phyloP scores from a whole-genome alignment of 176 grass and related monocot species.

The Poa pratensis region DNA sequence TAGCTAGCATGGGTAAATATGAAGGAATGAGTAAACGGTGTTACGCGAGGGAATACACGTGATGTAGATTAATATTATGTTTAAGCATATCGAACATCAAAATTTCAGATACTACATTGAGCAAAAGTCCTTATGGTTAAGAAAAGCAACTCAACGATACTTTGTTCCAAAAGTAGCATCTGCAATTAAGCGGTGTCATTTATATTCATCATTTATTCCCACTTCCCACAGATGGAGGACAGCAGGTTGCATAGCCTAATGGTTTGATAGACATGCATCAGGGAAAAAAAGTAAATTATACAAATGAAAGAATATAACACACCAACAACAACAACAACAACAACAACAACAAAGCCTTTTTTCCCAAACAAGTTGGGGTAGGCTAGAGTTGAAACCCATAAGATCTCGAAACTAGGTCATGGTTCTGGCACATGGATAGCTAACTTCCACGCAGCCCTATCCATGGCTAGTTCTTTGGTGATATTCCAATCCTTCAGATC shows the following conservation, averaged over 20 bases:
- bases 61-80: neutral
- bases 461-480: no score
- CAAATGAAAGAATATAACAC: conserved; percentile 2
- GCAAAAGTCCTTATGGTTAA: neutral
- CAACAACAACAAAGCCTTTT: no score
- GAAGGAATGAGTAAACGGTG: neutral
- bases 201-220: neutral
- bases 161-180: neutral
- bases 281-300: neutral
- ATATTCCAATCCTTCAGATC: no score
- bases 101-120: conserved; percentile 26
- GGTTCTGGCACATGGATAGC: no score
- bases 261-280: conserved; percentile 2
- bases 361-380: no score
- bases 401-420: no score
- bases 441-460: no score
- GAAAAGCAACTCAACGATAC: neutral
- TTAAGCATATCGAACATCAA: neutral
- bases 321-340: no score
- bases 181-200: conserved; percentile 2
- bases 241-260: conserved; percentile 20
- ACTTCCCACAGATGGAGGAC: neutral
- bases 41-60: neutral
- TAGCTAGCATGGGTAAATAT: conserved; percentile 24
- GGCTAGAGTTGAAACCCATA: no score